Conservation (phyloP, 2,329 filamentous ascomycete species). For the Aspergillus phoenicis region DNA sequence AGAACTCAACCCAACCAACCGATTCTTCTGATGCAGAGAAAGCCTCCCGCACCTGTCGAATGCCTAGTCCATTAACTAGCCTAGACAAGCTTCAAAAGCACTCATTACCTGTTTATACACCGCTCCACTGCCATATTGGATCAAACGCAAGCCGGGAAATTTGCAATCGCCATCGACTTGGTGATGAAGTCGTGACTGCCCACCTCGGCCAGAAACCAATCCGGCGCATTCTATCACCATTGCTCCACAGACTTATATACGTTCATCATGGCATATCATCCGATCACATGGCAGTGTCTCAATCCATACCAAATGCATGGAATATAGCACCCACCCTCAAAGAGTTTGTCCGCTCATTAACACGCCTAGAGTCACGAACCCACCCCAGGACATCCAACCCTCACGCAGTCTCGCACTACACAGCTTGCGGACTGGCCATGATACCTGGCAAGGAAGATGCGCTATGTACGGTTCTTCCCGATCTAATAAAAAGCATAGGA, state of each 20-base stretch:
- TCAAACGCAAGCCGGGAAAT: background rate
- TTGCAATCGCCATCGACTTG: background rate
- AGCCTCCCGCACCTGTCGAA: background rate
- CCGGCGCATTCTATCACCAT: background rate
- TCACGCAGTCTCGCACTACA: background rate
- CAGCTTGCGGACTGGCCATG: background rate
- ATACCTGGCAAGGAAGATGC: background rate
- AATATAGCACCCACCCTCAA: background rate
- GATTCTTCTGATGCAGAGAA: background rate
- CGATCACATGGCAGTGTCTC: background rate
- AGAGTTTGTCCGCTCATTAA: conserved; percentile 6
- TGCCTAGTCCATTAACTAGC: background rate
- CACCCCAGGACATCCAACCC: background rate
- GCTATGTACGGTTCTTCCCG: conserved; percentile 34
- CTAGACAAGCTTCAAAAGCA: background rate
- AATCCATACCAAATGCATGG: background rate
- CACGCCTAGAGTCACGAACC: background rate
- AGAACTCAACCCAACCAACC: background rate
- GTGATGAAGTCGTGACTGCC: too few species aligned
- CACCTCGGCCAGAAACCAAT: background rate
- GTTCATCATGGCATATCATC: background rate
- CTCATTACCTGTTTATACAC: background rate
- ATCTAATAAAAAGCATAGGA: conserved; percentile 23
- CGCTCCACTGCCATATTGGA: background rate
- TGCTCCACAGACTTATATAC: background rate